Base-by-base conservation (phyloP, 257 asterid genomes). In the Fraxinus cuspidata region DNA sequence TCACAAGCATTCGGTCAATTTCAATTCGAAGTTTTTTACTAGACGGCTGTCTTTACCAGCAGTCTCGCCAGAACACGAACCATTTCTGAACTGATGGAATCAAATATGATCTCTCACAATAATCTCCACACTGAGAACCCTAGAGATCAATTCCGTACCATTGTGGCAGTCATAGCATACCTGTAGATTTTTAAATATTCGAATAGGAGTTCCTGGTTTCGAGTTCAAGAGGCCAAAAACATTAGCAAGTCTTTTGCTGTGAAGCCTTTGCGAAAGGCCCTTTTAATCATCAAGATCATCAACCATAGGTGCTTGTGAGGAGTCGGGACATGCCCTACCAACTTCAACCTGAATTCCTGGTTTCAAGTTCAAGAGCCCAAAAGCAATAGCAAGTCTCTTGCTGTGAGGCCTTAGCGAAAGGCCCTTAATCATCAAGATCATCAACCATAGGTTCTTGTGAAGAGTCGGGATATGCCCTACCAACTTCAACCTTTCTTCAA, bases 91-190 rank as follows among this genome's bases (percentile, higher is more conserved):
- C 47, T 83, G 86, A 85, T 90, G 97, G 85, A 93, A 91, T 60
- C 97, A 85, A 51, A 90, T 70, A 25, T 97, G 97, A 83, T 93
- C 98, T 69, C 97, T 86, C 84, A 91, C 87, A 35, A 90, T 78
- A 44, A 91, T 86, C 83, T 93, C 92, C 76, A 90, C 91, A 13
- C 80, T 4, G 34, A 82, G 82, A 38, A 83, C 63, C 44, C 76
- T 74, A 27, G 97, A 91, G 35, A 89, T 74, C 5, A 90, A 75
- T 71, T 89, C 90, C 71, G 83, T 84, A 44, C 89, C 90, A 11
- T 70, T 76, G 80, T 91, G 96, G 74, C 98, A 93, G 73, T 91
- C 96, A 2, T 68, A 81, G 86, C 96, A 91, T 10, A 93, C 76
- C 2, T 91, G 87, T 68, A 90, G 80, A 75, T 90, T 93, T 79